Conservation (phyloP, 2,329 filamentous ascomycete species). For the Ascocoryne sarcoides region DNA sequence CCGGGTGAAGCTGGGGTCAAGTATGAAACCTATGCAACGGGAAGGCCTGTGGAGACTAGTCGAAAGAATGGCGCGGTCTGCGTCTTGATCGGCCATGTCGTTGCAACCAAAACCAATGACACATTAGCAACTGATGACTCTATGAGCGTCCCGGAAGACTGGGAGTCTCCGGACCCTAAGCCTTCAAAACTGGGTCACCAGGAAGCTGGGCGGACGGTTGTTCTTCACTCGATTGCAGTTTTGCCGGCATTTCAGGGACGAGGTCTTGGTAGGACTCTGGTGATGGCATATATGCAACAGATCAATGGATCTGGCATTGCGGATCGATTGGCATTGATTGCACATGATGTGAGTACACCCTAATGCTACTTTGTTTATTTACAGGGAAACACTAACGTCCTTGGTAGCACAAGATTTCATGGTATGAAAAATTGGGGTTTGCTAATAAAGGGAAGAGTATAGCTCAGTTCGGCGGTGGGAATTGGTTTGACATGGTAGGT, state of each 20-base stretch:
- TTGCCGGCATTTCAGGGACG: conserved; percentile 65
- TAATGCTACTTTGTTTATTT: neutral
- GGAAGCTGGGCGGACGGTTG: conserved; percentile 64
- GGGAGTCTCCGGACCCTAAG: conserved; percentile 41
- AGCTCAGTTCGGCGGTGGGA: conserved; percentile 66
- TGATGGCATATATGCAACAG: conserved; percentile 70
- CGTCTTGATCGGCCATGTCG: conserved; percentile 67
- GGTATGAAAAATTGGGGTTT: conserved; percentile 73
- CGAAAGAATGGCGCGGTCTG: conserved; percentile 45
- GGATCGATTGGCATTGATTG: conserved; percentile 66
- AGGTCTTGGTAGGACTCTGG: conserved; percentile 63
- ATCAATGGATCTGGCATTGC: conserved; percentile 63
- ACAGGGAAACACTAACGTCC: neutral
- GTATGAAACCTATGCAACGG: conserved; percentile 41
- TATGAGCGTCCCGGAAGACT: conserved; percentile 66
- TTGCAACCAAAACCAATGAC: conserved; percentile 62
- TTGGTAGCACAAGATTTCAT: conserved; percentile 53
- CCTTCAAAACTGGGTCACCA: conserved; percentile 56
- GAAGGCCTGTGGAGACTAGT: conserved; percentile 50
- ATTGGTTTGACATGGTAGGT: conserved; percentile 74
- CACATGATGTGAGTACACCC: conserved; percentile 51
- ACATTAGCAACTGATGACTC: conserved; percentile 61
- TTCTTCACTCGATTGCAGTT: conserved; percentile 75
- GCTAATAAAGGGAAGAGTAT: conserved; percentile 57
- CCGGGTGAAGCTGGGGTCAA: conserved; percentile 31